Conservation (phyloP, 176 grass and related monocot species). For the Oryza australiensis region DNA sequence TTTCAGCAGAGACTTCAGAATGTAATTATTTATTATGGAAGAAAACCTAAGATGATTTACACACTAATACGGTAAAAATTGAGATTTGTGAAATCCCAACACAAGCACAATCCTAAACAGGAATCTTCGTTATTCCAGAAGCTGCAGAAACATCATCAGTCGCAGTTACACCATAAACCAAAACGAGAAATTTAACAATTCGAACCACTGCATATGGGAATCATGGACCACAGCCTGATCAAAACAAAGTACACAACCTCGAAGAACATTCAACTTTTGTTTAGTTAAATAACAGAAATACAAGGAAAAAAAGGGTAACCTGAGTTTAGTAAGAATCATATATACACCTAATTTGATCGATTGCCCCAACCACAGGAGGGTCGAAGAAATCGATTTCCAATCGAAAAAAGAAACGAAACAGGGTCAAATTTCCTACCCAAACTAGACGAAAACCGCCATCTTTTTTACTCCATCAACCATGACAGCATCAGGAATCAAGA, state of each 20-base stretch:
- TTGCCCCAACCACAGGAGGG: background rate
- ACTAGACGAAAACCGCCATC: background rate
- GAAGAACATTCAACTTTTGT: background rate
- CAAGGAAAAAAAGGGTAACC: background rate
- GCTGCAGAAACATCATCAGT: background rate
- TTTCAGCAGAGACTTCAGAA: background rate
- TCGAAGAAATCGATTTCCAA: background rate
- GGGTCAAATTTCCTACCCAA: background rate
- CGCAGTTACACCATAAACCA: slow-evolving; percentile 1
- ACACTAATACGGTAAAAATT: background rate
- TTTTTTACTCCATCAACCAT: background rate
- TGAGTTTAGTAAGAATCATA: background rate
- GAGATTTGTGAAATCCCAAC: slow-evolving; percentile 2
- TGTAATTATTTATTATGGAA: background rate
- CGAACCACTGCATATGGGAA: background rate
- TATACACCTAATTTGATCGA: slow-evolving; percentile 12
- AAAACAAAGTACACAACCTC: background rate
- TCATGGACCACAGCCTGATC: background rate
- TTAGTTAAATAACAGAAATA: background rate
- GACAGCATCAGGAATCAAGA: slow-evolving; percentile 13
- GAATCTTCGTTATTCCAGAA: slow-evolving; percentile 1
- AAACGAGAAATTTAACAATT: background rate
- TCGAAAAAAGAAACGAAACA: background rate
- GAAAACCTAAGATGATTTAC: background rate
- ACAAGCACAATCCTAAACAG: too few relatives aligned